phyloP scores from a whole-genome alignment of 2,329 filamentous ascomycete species.

The Gliomastix tumulicola region DNA sequence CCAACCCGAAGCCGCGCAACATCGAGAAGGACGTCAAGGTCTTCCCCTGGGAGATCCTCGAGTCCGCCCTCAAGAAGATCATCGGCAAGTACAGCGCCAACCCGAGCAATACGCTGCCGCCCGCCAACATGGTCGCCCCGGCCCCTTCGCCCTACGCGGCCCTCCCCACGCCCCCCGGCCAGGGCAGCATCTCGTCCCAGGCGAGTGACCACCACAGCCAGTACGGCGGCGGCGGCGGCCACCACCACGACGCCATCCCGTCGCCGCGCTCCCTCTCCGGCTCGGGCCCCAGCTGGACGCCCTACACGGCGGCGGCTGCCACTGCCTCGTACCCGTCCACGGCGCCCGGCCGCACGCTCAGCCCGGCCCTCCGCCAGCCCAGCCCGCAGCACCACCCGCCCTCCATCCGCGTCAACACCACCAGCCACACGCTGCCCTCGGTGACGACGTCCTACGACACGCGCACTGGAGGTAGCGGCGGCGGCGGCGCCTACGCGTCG shows the following conservation, averaged over 20 bases:
- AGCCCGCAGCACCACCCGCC: conserved; percentile 25
- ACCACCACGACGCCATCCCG: conserved; percentile 41
- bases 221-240: conserved; percentile 33
- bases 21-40: conserved; percentile 99
- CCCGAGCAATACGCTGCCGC: conserved; percentile 28
- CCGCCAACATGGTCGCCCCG: conserved; percentile 32
- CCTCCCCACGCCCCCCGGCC: conserved; percentile 38
- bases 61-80: conserved; percentile 89
- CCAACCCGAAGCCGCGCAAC: conserved; percentile 88
- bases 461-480: conserved; percentile 17
- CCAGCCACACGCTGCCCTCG: conserved; percentile 27
- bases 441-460: conserved; percentile 32
- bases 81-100: conserved; percentile 84
- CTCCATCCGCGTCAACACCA: conserved; percentile 26
- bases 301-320: conserved; percentile 27
- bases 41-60: conserved; percentile 90
- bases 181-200: conserved; percentile 16
- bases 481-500: conserved; percentile 27
- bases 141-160: conserved; percentile 29
- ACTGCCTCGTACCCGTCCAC: too few species aligned
- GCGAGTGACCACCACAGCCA: conserved; percentile 23
- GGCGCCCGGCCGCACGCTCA: conserved; percentile 31
- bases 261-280: conserved; percentile 46
- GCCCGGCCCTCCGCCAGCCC: conserved; percentile 22
- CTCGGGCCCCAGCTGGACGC: conserved; percentile 38